Conservation (phyloP, 805 yeast genomes). For the Huiozyma sinensis region DNA sequence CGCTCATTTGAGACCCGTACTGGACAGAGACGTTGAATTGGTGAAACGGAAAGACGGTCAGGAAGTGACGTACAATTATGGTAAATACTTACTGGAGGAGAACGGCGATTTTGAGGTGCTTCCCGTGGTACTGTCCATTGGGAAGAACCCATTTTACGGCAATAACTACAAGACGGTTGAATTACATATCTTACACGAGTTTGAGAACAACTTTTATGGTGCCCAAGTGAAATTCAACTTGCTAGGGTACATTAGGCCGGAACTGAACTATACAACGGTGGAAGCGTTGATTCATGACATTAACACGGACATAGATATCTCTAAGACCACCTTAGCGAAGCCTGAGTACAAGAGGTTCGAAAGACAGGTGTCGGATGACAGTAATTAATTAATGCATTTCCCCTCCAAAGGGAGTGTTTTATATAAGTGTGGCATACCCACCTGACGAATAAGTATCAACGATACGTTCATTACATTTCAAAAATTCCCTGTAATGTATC, state of each 20-base stretch:
- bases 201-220: constrained; percentile 66
- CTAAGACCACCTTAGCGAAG: constrained; percentile 22
- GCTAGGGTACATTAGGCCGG: constrained; percentile 87
- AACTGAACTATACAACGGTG: constrained; percentile 68
- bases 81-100: constrained; percentile 33
- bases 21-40: constrained; percentile 12
- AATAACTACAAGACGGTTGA: constrained; percentile 78
- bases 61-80: constrained; percentile 50
- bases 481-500: constrained; percentile 10
- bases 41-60: constrained; percentile 29
- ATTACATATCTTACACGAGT: constrained; percentile 73
- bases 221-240: constrained; percentile 58
- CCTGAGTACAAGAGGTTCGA: constrained; percentile 5
- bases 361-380: constrained; percentile 1
- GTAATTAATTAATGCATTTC: background rate
- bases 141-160: constrained; percentile 88
- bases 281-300: constrained; percentile 85
- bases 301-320: constrained; percentile 63
- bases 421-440: too few species aligned
- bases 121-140: constrained; percentile 93
- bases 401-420: too few species aligned
- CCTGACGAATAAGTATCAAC: background rate
- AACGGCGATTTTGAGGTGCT: constrained; percentile 35
- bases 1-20: constrained; percentile 30
- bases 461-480: background rate